Conservation (phyloP, 352 stramenopile species). For the Globisporangium recalcitrans region DNA sequence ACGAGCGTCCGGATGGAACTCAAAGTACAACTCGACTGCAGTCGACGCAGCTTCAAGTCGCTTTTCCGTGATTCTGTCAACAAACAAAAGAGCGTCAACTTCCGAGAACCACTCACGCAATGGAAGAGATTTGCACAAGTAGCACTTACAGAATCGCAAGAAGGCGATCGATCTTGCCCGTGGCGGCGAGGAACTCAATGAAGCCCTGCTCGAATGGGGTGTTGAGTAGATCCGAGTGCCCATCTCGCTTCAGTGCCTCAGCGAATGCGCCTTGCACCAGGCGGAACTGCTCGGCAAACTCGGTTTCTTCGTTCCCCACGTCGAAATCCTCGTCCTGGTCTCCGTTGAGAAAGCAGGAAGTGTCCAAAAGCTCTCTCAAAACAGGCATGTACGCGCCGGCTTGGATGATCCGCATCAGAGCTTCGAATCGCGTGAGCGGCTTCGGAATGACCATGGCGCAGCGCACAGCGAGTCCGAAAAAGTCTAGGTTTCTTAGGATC, state of each 20-base stretch:
- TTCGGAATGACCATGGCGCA: slow-evolving; percentile 47
- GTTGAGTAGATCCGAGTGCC: slow-evolving; percentile 21
- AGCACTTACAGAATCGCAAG: slow-evolving; percentile 20
- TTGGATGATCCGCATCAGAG: slow-evolving; percentile 36
- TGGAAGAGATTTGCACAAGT: neutral
- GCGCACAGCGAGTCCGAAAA: slow-evolving; percentile 40
- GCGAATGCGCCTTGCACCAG: slow-evolving; percentile 38
- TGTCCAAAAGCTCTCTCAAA: slow-evolving; percentile 33
- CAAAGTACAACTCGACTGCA: slow-evolving; percentile 34
- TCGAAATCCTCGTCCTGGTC: slow-evolving; percentile 2
- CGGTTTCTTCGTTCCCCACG: slow-evolving; percentile 10
- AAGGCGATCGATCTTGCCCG: slow-evolving; percentile 17
- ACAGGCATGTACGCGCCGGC: slow-evolving; percentile 38
- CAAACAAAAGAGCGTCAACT: slow-evolving; percentile 2
- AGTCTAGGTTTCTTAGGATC: slow-evolving; percentile 21
- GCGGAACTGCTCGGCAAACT: slow-evolving; percentile 29
- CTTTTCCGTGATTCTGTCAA: slow-evolving; percentile 31
- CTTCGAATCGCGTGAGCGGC: slow-evolving; percentile 29
- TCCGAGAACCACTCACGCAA: neutral
- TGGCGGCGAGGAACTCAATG: slow-evolving; percentile 44
- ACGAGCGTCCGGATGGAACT: slow-evolving; percentile 24
- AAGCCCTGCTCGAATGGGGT: slow-evolving; percentile 42
- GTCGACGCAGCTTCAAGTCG: slow-evolving; percentile 29
- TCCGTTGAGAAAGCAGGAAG: slow-evolving; percentile 23
- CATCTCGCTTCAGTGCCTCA: slow-evolving; percentile 27